phyloP scores from a whole-genome alignment of 1,284 basidiomycete species.

The Ustilago crameri region DNA sequence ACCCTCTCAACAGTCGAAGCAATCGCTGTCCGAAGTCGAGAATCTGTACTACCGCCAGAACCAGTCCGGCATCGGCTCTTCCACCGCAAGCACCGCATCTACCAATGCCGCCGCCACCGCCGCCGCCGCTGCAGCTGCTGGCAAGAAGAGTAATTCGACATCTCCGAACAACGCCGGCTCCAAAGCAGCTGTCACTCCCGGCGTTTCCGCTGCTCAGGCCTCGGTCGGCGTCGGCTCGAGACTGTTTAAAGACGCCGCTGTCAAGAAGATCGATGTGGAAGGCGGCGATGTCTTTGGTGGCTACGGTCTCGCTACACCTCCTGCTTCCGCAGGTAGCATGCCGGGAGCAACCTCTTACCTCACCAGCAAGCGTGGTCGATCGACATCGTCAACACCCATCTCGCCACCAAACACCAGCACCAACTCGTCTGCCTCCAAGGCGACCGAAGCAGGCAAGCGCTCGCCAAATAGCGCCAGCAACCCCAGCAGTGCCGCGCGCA shows the following conservation, averaged over 20 bases:
- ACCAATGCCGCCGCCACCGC: conserved; percentile 4
- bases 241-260: conserved; percentile 48
- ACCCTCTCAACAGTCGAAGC: conserved; percentile 52
- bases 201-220: conserved; percentile 13
- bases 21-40: conserved; percentile 65
- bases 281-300: conserved; percentile 51
- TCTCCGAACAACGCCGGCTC: conserved; percentile 27
- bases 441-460: conserved; percentile 14
- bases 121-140: conserved; percentile 1
- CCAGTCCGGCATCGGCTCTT: conserved; percentile 16
- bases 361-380: conserved; percentile 34
- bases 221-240: conserved; percentile 24
- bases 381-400: conserved; percentile 36
- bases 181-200: conserved; percentile 27
- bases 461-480: conserved; percentile 3
- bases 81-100: background rate
- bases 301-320: conserved; percentile 48
- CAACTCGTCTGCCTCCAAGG: conserved; percentile 14
- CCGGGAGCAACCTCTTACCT: conserved; percentile 38
- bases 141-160: conserved; percentile 28
- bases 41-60: conserved; percentile 63
- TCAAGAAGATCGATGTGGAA: conserved; percentile 44
- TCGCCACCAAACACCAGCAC: conserved; percentile 39
- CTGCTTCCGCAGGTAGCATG: conserved; percentile 39
- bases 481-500: conserved; percentile 4